phyloP scores from a whole-genome alignment of 495 filamentous ascomycete genomes.

The Penicillium paradoxum region DNA sequence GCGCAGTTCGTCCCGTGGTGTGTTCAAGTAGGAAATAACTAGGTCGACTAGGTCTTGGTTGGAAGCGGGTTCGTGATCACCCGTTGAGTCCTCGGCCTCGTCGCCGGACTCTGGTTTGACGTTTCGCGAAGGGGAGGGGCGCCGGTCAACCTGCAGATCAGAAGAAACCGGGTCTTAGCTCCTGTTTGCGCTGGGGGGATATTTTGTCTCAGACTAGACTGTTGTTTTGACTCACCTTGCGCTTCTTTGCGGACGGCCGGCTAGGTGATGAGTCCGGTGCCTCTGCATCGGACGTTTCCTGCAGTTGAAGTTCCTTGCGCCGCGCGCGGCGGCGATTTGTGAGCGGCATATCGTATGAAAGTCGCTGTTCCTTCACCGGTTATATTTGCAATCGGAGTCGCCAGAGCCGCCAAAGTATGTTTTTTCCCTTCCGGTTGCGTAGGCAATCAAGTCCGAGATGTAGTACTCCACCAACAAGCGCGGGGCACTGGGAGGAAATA shows the following conservation, averaged over 20 bases:
- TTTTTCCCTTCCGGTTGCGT: not conserved
- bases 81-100: slow-evolving; percentile 39
- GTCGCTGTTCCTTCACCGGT: slow-evolving; percentile 1
- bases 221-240: slow-evolving; percentile 53
- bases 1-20: slow-evolving; percentile 55
- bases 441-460: slow-evolving; percentile 4
- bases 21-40: slow-evolving; percentile 64
- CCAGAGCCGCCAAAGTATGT: slow-evolving; percentile 1
- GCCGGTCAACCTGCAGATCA: slow-evolving; percentile 34
- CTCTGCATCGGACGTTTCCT: slow-evolving; percentile 48
- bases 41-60: slow-evolving; percentile 66
- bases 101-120: slow-evolving; percentile 37
- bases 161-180: slow-evolving; percentile 8
- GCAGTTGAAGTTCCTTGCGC: slow-evolving; percentile 46
- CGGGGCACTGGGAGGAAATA: slow-evolving; percentile 13
- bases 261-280: slow-evolving; percentile 63
- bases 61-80: slow-evolving; percentile 49
- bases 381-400: not conserved
- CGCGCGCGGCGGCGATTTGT: slow-evolving; percentile 49
- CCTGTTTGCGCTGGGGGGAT: not conserved
- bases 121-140: slow-evolving; percentile 25
- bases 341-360: slow-evolving; percentile 38
- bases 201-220: slow-evolving; percentile 6
- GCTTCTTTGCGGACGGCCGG: slow-evolving; percentile 68
- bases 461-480: slow-evolving; percentile 9